Evolutionary conservation across 2,329 filamentous ascomycete genomes (phyloP).

Genomic region (Sporothrix mexicana): DNA sequence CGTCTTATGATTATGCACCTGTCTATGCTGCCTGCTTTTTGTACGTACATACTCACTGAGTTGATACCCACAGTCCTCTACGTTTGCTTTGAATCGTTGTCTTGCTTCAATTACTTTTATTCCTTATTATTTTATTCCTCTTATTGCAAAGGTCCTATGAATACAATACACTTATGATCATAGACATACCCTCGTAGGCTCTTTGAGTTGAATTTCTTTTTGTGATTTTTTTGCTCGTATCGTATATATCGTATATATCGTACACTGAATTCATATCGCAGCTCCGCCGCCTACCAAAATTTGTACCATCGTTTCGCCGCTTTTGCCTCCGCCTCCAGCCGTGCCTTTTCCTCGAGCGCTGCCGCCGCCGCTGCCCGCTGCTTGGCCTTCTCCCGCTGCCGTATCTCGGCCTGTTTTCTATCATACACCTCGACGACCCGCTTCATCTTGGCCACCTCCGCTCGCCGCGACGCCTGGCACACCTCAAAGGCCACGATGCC

Average conservation of each 20-base stretch:
- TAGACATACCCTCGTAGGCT: neutral
- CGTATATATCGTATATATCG: neutral
- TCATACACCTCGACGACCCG: constrained; percentile 83
- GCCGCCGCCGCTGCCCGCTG: constrained; percentile 51
- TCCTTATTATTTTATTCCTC: neutral
- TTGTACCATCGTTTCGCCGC: constrained; percentile 58
- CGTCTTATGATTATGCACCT: constrained; percentile 7
- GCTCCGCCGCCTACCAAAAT: constrained; percentile 54
- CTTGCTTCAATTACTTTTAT: neutral
- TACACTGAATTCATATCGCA: too few relatives aligned
- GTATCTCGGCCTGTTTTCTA: constrained; percentile 68
- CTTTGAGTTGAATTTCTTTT: neutral
- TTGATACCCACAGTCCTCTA: constrained; percentile 22
- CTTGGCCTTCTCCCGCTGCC: constrained; percentile 56
- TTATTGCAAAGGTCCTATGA: neutral
- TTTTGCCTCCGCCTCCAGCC: constrained; percentile 20
- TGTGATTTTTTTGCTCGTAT: neutral
- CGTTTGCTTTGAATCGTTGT: neutral
- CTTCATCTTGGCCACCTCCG: constrained; percentile 83
- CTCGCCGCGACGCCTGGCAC: constrained; percentile 74
- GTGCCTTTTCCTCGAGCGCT: constrained; percentile 45
- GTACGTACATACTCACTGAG: neutral
- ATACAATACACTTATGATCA: neutral
- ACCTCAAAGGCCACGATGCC: constrained; percentile 81
- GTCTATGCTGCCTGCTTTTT: neutral